Base-by-base conservation (phyloP, 352 stramenopile genomes). In the Pythium guiyangense region DNA sequence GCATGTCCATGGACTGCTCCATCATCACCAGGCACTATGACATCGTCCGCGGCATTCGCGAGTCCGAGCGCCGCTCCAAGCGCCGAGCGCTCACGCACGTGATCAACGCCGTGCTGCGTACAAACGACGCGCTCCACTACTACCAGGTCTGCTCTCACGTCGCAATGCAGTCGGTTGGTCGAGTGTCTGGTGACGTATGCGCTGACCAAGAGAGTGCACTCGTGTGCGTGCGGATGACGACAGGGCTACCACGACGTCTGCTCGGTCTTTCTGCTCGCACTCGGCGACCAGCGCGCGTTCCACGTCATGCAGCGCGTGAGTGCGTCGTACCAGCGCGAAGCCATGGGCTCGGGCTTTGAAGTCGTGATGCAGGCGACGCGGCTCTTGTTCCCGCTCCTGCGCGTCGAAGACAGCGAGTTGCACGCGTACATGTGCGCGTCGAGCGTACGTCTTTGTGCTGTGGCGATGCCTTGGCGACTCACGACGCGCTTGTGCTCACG, bases 171-270 rank as follows among this genome's bases (percentile, higher is more conserved):
- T n/a, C n/a, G n/a, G n/a, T n/a, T n/a, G 1, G 12, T 9, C 1
- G 6, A 9, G 31, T 9, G 31, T 12, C 31, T 9, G 6, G 12
- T 12, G 31, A 37, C 31, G 31, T 10, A 6, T 12, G 31, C 12
- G 31, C 31, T 37, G 31, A 37, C 31, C 78, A 14, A 20, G 5
- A 6, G 20, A 27, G 20, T 22, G 18, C 74, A 20, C 18, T 35
- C n/a, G 20, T 50, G 20, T 35, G 12, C 37, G 8, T 31, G 15
- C 20, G n/a, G n/a, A n/a, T 37, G 39, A 52, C 5, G 20, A 2
- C 15, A 62, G 81, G 94, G 94, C 31, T 98, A 95, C 68, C 93
- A 98, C 67, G 94, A 98, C 68, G 83, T 98, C 20, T 85, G 83
- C 27, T 94, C 86, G 20, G 80, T 96, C 25, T 91, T 94, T 49